Evolutionary conservation across 305 asterid species (phyloP), one percentile per base, ranked within the genome.

Genomic region (Fraxinus paxiana): DNA sequence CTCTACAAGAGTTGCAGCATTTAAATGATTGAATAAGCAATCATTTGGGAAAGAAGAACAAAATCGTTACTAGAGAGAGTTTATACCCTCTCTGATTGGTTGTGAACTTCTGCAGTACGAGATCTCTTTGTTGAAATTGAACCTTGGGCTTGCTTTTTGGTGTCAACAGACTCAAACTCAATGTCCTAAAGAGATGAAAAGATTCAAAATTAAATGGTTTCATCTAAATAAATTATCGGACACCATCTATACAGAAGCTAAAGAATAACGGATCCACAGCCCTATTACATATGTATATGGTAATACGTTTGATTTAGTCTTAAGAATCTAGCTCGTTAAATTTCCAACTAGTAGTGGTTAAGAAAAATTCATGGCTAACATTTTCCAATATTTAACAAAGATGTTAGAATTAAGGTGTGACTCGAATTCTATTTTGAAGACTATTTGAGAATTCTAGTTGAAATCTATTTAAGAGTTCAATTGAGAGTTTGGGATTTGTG

Each of bases 51-150:
- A 43, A 5, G 22, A 33, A 4, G 46, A 0, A 7, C 13, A 73
- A 6, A 37, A 35, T 61, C 4, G 1, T 30, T 34, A 38, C 35
- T 54, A 70, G 72, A 13, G 34, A 61, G 67, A 13, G 34, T 35
- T 75, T 87, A 30, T 75, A 90, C 93, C 88, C 93, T 86, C 80
- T 90, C 93, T 0, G 91, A 87, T 30, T 84, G 87, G 86, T 91
- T 91, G 84, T 91, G 93, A 18, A 91, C 91, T 83, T 90, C 89
- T 8, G 91, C 90, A 24, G 90, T 88, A 35, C 95, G 92, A 7
- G 89, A 77, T 81, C 91, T 83, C 78, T 87, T 87, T 18, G 85
- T 71, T 48, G 90, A 79, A 8, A 87, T 28, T 22, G 92, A 87
- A 76, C 84, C 87, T 22, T 75, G 84, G 15, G 83, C 82, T 81